phyloP scores from a whole-genome alignment of 1,139 yeast species.

The Hyphopichia buzzinii region DNA sequence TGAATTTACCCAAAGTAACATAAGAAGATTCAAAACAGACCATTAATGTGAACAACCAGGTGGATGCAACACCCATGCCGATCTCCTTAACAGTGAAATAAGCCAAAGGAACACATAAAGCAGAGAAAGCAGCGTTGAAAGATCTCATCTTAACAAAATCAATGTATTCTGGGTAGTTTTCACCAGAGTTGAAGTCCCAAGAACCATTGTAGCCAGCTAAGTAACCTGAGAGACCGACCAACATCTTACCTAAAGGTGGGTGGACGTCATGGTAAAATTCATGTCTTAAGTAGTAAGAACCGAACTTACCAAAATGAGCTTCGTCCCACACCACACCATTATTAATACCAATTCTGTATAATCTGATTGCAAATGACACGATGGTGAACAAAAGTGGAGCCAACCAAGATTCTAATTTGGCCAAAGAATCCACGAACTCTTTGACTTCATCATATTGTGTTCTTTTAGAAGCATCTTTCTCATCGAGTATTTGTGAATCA shows the following conservation, averaged over 20 bases:
- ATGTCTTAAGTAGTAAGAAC: slow-evolving; percentile 87
- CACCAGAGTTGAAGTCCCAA: slow-evolving; percentile 91
- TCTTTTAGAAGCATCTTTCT: slow-evolving; percentile 23
- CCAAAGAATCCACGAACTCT: slow-evolving; percentile 31
- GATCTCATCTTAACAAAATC: slow-evolving; percentile 91
- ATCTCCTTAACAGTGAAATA: slow-evolving; percentile 87
- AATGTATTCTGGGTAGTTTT: slow-evolving; percentile 77
- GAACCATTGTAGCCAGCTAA: slow-evolving; percentile 94
- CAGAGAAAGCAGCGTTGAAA: slow-evolving; percentile 88
- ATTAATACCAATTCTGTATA: slow-evolving; percentile 51
- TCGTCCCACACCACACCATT: slow-evolving; percentile 63
- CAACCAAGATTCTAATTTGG: slow-evolving; percentile 32
- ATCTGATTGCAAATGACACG: slow-evolving; percentile 49
- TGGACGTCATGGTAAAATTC: slow-evolving; percentile 97
- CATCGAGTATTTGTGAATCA: slow-evolving; percentile 12
- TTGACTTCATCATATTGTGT: slow-evolving; percentile 28
- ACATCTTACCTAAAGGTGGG: slow-evolving; percentile 97
- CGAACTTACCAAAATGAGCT: slow-evolving; percentile 88
- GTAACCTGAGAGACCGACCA: slow-evolving; percentile 91
- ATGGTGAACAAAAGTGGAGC: slow-evolving; percentile 50
- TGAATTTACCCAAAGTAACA: slow-evolving; percentile 87
- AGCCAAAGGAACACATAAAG: slow-evolving; percentile 89
- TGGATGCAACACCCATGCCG: slow-evolving; percentile 75
- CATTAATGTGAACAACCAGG: slow-evolving; percentile 87
- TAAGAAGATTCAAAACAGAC: slow-evolving; percentile 84